Evolutionary conservation across 2,329 filamentous ascomycete genomes (phyloP), one percentile per base, ranked within the genome.

Genomic region (Bipolaris oryzae): DNA sequence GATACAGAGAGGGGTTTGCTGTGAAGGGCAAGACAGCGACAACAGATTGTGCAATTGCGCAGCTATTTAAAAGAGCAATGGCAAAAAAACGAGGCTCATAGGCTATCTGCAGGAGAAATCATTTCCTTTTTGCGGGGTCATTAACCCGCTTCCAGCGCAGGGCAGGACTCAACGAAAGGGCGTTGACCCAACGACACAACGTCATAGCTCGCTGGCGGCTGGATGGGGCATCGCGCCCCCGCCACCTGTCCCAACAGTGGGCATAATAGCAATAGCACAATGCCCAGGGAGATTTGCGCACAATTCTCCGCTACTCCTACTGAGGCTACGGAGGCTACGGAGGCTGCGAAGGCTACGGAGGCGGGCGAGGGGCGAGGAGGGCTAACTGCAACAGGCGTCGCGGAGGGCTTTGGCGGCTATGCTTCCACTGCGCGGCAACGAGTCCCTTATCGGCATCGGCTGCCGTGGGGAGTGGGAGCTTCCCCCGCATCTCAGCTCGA

Each of bases 141-240:
- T 48, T 54, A 54, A 57, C 60, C 63, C 66, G 66, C 60, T 65
- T 70, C 64, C 64, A 67, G 63, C 28, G 10, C 28, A 63, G 58
- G 28, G 58, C 58, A 64, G 58, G 63, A 54, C 69, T 71, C 71
- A 73, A 74, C 70, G 68, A 70, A 68, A 71, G 63, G 58, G 61
- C 65, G 66, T 60, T 63, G 59, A 53, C 52, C 58, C 53, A 52
- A 51, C 53, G 53, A 50, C 52, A 15, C 61, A 71, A 73, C 71
- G 70, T 73, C 71, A 73, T 73, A 69, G 69, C 69, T 67, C 61
- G 42, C 31, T 37, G 58, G 41, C 46, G 41, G 50, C 57, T 61
- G 18, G n/a, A 68, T 59, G 43, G 45, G 61, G 64, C 60, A 63
- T 62, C 62, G 58, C 64, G 64, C 53, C 62, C 57, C 49, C 64